Conservation (phyloP, 768 basidiomycete species). For the Podaxis carcinomalis region DNA sequence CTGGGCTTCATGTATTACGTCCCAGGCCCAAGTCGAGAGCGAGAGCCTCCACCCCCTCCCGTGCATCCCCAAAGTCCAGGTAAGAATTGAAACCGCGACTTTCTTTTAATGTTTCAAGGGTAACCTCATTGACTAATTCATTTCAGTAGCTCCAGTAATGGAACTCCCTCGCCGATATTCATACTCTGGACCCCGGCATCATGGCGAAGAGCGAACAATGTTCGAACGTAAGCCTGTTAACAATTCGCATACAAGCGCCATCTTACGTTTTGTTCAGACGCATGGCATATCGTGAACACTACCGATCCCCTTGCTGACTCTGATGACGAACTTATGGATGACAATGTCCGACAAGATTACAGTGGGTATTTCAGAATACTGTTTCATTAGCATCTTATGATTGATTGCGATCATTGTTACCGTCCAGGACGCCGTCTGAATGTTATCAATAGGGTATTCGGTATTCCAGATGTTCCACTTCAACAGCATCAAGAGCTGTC, state of each 20-base stretch:
- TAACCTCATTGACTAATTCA: not conserved
- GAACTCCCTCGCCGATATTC: conserved; percentile 3
- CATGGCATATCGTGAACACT: conserved; percentile 63
- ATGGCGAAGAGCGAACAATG: conserved; percentile 34
- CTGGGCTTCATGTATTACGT: conserved; percentile 47
- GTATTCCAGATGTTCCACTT: not conserved
- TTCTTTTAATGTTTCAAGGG: not conserved
- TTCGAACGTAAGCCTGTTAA: conserved; percentile 36
- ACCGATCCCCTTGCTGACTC: conserved; percentile 69
- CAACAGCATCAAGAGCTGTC: conserved; percentile 19
- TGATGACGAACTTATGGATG: conserved; percentile 66
- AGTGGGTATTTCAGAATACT: conserved; percentile 33
- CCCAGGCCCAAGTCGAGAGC: conserved; percentile 20
- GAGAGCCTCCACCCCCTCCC: conserved; percentile 8
- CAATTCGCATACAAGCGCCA: conserved; percentile 7
- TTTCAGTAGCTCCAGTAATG: not conserved
- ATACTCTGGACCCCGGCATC: conserved; percentile 9
- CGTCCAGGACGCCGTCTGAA: conserved; percentile 44
- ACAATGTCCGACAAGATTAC: conserved; percentile 61
- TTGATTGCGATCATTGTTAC: conserved; percentile 1
- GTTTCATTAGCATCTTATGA: conserved; percentile 4
- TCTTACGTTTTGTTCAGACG: conserved; percentile 41
- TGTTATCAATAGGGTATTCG: conserved; percentile 45
- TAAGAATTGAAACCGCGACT: not conserved
- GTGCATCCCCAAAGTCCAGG: conserved; percentile 7